Percentiles rank a stretch among this genome's conserved stretches.
phyloP scores from a whole-genome alignment of 805 yeast species.

The Yarrowia sp. region DNA sequence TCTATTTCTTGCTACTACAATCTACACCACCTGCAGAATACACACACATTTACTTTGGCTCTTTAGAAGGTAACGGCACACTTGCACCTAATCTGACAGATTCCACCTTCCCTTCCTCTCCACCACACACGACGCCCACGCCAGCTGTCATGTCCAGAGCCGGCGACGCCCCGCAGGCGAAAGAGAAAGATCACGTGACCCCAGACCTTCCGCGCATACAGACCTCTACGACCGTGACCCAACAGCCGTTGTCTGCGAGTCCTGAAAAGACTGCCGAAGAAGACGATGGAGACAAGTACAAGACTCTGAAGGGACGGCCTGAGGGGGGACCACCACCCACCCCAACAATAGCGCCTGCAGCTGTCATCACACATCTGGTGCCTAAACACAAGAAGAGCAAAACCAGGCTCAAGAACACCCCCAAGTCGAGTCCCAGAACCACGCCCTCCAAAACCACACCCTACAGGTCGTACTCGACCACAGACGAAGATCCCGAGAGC shows the following conservation, averaged over 20 bases:
- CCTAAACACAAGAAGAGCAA: conserved; percentile 27
- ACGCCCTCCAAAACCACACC: conserved; percentile 15
- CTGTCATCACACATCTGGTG: conserved; percentile 32
- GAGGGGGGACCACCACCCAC: not conserved
- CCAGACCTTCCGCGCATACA: conserved; percentile 8
- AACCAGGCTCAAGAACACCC: conserved; percentile 19
- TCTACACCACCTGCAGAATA: conserved; percentile 19
- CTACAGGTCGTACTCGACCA: conserved; percentile 30
- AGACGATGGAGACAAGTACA: conserved; percentile 25
- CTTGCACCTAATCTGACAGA: conserved; percentile 13
- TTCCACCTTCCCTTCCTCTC: not conserved
- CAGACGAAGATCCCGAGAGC: conserved; percentile 38
- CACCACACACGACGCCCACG: no score
- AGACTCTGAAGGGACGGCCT: conserved; percentile 24
- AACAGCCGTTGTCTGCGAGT: not conserved
- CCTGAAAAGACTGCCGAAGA: not conserved
- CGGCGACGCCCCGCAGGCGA: not conserved
- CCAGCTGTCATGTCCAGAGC: conserved; percentile 18
- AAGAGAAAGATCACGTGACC: conserved; percentile 11
- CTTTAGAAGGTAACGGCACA: no score
- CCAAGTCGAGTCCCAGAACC: conserved; percentile 14
- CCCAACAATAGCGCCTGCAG: conserved; percentile 9
- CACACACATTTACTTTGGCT: not conserved
- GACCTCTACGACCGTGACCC: conserved; percentile 5
- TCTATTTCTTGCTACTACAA: conserved; percentile 37